Evolutionary conservation across 2,329 filamentous ascomycete species (phyloP).

Genomic region (Lachnum nothofagi): DNA sequence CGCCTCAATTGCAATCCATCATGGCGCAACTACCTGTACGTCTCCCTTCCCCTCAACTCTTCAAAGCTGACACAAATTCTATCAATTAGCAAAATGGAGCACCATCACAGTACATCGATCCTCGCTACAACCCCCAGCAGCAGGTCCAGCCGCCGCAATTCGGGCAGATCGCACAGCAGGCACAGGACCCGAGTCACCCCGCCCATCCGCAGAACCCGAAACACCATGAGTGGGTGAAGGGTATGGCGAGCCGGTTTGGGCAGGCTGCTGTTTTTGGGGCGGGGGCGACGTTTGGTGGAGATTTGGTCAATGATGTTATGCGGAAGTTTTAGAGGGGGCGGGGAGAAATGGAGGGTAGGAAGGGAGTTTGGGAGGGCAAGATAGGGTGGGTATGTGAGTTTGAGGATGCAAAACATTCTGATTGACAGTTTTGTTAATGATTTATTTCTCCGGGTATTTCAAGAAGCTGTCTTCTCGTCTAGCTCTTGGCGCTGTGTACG

Average conservation of each 20-base stretch:
- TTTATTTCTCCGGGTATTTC: no score
- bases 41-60: not conserved
- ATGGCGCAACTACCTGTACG: constrained; percentile 32
- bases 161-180: constrained; percentile 25
- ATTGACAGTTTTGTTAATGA: no score
- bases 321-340: constrained; percentile 12
- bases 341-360: not conserved
- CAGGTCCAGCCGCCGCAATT: constrained; percentile 23
- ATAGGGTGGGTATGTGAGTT: not conserved
- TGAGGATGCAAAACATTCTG: no score
- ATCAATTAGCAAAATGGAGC: constrained; percentile 23
- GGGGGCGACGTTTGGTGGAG: constrained; percentile 30
- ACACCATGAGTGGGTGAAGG: constrained; percentile 30
- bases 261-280: constrained; percentile 32
- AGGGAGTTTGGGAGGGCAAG: not conserved
- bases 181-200: constrained; percentile 30
- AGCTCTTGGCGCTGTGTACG: no score
- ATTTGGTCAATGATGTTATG: constrained; percentile 29
- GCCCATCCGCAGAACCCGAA: constrained; percentile 31
- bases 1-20: constrained; percentile 32
- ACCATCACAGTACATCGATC: constrained; percentile 27
- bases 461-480: no score
- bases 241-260: constrained; percentile 27
- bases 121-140: constrained; percentile 22
- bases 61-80: not conserved